Evolutionary conservation across 768 basidiomycete species (phyloP).

Genomic region (Pleurotus giganteus): DNA sequence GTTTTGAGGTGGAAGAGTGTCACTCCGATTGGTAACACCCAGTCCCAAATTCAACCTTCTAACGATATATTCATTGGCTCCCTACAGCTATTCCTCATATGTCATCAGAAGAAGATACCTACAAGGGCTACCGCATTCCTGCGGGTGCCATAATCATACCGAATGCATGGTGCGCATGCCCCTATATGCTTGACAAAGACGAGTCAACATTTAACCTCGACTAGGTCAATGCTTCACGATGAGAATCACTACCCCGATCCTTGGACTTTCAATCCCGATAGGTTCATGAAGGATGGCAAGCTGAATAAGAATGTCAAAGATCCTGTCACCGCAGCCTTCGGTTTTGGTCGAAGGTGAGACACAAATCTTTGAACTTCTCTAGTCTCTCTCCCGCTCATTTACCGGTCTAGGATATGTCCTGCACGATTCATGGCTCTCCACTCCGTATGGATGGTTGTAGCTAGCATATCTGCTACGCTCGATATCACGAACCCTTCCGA

Average conservation of each 20-base stretch:
- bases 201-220: neutral
- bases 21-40: conserved; percentile 20
- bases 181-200: neutral
- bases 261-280: conserved; percentile 17
- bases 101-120: conserved; percentile 28
- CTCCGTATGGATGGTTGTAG: neutral
- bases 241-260: conserved; percentile 16
- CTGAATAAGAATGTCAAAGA: conserved; percentile 10
- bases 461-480: neutral
- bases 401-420: conserved; percentile 3
- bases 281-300: conserved; percentile 20
- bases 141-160: conserved; percentile 25
- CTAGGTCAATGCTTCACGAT: conserved; percentile 17
- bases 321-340: conserved; percentile 1
- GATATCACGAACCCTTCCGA: conserved; percentile 5
- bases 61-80: neutral
- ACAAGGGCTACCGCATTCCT: conserved; percentile 34
- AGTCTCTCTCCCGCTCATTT: neutral
- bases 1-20: conserved; percentile 27
- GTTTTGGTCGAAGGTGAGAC: conserved; percentile 3
- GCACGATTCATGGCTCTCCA: conserved; percentile 1
- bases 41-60: neutral
- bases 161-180: conserved; percentile 27
- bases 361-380: neutral
- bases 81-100: conserved; percentile 30